phyloP scores from a whole-genome alignment of 495 filamentous ascomycete genomes.

The Oleoguttula mirabilis region DNA sequence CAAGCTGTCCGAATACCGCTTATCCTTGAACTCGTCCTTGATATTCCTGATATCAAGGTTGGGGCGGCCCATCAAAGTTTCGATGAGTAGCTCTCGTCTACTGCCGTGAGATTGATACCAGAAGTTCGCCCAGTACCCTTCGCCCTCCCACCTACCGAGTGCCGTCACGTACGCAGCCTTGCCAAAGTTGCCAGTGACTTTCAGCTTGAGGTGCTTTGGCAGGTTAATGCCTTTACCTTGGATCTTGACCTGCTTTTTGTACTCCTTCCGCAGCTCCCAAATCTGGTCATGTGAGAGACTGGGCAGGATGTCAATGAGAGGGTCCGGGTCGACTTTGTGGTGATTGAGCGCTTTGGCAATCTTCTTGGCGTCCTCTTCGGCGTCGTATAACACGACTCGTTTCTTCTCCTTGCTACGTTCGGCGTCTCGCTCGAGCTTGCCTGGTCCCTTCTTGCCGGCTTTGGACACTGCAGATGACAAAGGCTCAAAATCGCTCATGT shows the following conservation, averaged over 20 bases:
- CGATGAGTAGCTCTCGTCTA: constrained; percentile 63
- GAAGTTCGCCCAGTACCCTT: constrained; percentile 97
- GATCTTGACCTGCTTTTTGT: constrained; percentile 76
- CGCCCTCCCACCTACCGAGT: constrained; percentile 81
- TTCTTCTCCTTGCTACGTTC: constrained; percentile 27
- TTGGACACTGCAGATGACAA: constrained; percentile 5
- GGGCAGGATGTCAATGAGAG: constrained; percentile 74
- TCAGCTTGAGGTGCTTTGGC: constrained; percentile 83
- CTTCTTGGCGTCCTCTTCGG: constrained; percentile 60
- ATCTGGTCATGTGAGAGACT: constrained; percentile 75
- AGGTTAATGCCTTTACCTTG: constrained; percentile 65
- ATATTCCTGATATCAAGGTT: constrained; percentile 82
- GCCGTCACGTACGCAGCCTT: constrained; percentile 86
- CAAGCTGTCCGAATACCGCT: constrained; percentile 76
- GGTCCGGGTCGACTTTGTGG: constrained; percentile 50
- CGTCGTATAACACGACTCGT: constrained; percentile 60
- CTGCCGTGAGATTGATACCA: constrained; percentile 68
- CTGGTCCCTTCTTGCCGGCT: background rate
- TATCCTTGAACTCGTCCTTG: constrained; percentile 85
- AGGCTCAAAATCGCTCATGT: constrained; percentile 25
- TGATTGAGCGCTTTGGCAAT: constrained; percentile 63
- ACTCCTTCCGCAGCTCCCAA: constrained; percentile 68
- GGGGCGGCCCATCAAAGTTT: constrained; percentile 75
- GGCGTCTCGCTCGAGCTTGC: constrained; percentile 9
- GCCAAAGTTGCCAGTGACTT: constrained; percentile 66